These are phyloP conservation scores for Claviceps sp. DNA, from an alignment of 2,329 filamentous ascomycete species.

Conservation along the genomic window DNA sequence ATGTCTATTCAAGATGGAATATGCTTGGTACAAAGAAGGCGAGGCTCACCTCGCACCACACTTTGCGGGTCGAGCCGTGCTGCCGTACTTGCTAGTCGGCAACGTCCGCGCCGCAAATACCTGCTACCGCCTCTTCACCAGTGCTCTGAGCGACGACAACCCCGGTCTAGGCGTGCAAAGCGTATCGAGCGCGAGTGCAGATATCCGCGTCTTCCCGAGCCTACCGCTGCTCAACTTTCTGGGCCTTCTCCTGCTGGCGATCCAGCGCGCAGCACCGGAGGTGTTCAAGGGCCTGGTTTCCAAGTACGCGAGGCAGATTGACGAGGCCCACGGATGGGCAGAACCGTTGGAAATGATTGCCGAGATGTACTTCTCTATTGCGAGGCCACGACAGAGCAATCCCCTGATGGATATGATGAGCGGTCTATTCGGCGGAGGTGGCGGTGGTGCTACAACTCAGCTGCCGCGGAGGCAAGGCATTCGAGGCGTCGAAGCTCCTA, in stretches of 20 bases:
- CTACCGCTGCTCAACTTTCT: conserved; percentile 94
- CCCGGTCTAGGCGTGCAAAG: conserved; percentile 59
- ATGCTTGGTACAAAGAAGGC: conserved; percentile 84
- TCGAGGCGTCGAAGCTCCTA: conserved; percentile 33
- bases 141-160: conserved; percentile 25
- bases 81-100: conserved; percentile 82
- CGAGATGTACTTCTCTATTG: conserved; percentile 94
- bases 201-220: conserved; percentile 74
- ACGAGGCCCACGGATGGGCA: conserved; percentile 65
- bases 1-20: conserved; percentile 70
- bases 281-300: conserved; percentile 68
- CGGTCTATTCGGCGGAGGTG: conserved; percentile 76
- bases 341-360: conserved; percentile 76
- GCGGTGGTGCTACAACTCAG: conserved; percentile 30
- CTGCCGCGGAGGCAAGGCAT: conserved; percentile 28
- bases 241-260: conserved; percentile 66
- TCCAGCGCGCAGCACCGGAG: conserved; percentile 67
- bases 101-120: conserved; percentile 84
- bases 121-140: conserved; percentile 53
- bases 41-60: conserved; percentile 76
- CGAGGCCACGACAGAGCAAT: conserved; percentile 78
- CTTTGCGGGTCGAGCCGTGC: conserved; percentile 74
- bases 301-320: conserved; percentile 69
- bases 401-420: conserved; percentile 98
- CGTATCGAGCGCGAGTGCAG: conserved; percentile 59